Evolutionary conservation across 768 basidiomycete species (phyloP), one percentile per base, ranked within the genome.

Genomic region (Boletus bicolor): DNA sequence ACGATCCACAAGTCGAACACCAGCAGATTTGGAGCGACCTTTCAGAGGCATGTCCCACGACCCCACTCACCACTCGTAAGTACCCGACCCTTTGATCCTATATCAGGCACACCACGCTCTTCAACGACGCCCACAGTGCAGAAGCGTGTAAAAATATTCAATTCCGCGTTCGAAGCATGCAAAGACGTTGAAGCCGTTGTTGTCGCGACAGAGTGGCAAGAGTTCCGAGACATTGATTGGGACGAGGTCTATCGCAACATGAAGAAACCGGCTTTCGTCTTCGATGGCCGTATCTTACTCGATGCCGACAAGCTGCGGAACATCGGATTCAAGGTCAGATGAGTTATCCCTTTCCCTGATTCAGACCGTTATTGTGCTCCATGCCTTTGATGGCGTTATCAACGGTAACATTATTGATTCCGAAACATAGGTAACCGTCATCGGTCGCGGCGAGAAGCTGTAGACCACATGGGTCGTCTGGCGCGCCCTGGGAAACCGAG

Each of bases 181-280:
- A 83, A 82, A 70, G 77, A 86, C 56, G 86, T 91, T 43, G 97
- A 98, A 71, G 96, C 93, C 4, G 84, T 99, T 60, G 91, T 98
- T 46, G 87, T 99, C 64, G 93, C 92, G 28, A 99, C 97, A 3
- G 96, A 96, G 74, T 97, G 94, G 96, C 91, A 88, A 72, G 95
- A 98, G 75, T 99, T 99, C 83, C 82, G 82, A 67, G 82, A 87
- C 38, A 89, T 99, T 61, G 86, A 95, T 74, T 99, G 97, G 97
- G 71, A 82, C 64, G 76, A 76, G 36, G 89, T 98, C 41, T 97
- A 98, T 75, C 72, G 76, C 49, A 75, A 79, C 66, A 98, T 98
- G 93, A 90, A 88, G 67, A 97, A 98, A 79, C 97, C 97, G n/a
- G 96, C 97, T 5, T 98, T 97, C 68, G 81, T 99, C 60, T 98